Evolutionary conservation across 352 stramenopile species (phyloP).

Genomic region (Globisporangium rhizosaccharum): DNA sequence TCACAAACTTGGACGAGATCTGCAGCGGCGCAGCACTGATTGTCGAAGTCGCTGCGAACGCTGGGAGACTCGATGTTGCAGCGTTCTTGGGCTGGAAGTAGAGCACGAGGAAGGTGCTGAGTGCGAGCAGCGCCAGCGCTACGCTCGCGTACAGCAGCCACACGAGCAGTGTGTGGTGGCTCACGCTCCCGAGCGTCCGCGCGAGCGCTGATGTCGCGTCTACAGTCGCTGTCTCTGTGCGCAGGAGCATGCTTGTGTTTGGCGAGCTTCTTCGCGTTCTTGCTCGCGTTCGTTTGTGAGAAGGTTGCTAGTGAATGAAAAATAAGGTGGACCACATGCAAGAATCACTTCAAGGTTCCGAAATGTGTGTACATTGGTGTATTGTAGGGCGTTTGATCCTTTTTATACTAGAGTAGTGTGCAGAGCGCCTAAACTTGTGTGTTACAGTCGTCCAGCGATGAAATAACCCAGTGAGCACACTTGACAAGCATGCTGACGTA

Average conservation of each 20-base stretch:
- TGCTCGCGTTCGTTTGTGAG: neutral
- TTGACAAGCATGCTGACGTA: conserved; percentile 35
- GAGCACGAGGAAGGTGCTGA: conserved; percentile 49
- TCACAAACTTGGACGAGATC: conserved; percentile 68
- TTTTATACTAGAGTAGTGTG: no score
- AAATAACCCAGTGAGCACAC: neutral
- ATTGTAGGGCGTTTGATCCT: no score
- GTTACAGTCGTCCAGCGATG: no score
- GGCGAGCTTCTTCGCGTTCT: neutral
- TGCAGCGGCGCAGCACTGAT: conserved; percentile 54
- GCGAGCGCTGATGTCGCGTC: neutral
- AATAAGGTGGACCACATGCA: conserved; percentile 3
- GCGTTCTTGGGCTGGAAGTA: conserved; percentile 59
- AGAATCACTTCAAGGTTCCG: conserved; percentile 8
- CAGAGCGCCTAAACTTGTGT: no score
- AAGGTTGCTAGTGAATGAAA: neutral
- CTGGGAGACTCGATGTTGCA: conserved; percentile 40
- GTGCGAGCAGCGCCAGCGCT: conserved; percentile 43
- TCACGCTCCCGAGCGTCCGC: conserved; percentile 11
- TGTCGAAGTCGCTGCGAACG: conserved; percentile 48
- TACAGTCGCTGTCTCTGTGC: conserved; percentile 4
- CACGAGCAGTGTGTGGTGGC: conserved; percentile 35
- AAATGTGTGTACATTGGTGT: neutral
- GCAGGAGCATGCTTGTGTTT: conserved; percentile 10
- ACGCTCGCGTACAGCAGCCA: conserved; percentile 69